Evolutionary conservation across 805 yeast genomes (phyloP).

Genomic region (Blastobotrys muscicola): DNA sequence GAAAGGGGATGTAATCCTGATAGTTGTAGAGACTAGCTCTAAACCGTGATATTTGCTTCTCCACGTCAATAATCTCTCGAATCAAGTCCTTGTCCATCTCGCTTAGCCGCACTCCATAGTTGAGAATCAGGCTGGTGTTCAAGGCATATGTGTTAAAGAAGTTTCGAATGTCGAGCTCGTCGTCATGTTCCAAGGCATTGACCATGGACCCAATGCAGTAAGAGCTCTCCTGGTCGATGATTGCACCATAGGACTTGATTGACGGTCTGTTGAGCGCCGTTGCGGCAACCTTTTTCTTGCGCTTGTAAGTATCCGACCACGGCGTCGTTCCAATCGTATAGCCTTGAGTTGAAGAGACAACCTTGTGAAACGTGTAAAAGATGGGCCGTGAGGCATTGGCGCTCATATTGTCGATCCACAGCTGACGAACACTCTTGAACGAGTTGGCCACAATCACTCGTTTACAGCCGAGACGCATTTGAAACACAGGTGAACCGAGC

Average conservation of each 20-base stretch:
- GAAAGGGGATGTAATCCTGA: slow-evolving; percentile 31
- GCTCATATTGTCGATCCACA: slow-evolving; percentile 44
- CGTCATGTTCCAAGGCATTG: slow-evolving; percentile 6
- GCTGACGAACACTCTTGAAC: slow-evolving; percentile 39
- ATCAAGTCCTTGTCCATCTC: slow-evolving; percentile 22
- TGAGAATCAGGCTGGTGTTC: slow-evolving; percentile 31
- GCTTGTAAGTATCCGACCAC: slow-evolving; percentile 31
- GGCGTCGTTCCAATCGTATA: slow-evolving; percentile 38
- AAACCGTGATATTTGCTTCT: slow-evolving; percentile 25
- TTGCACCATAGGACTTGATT: slow-evolving; percentile 26
- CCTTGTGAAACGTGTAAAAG: slow-evolving; percentile 56
- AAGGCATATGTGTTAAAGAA: slow-evolving; percentile 31
- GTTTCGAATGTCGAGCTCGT: slow-evolving; percentile 26
- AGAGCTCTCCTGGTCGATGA: slow-evolving; percentile 29
- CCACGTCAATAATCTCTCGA: slow-evolving; percentile 26
- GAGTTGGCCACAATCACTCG: slow-evolving; percentile 61
- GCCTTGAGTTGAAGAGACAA: slow-evolving; percentile 39
- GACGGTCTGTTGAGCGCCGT: slow-evolving; percentile 32
- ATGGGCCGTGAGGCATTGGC: slow-evolving; percentile 61
- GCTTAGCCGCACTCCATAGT: slow-evolving; percentile 33
- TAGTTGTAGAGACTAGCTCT: slow-evolving; percentile 31
- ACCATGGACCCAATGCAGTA: slow-evolving; percentile 26
- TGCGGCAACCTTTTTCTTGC: slow-evolving; percentile 32
- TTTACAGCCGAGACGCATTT: slow-evolving; percentile 49
- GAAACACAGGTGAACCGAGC: slow-evolving; percentile 40